Conservation (phyloP, 1,139 yeast genomes). For the Kurtzmaniella quercitrusa region DNA sequence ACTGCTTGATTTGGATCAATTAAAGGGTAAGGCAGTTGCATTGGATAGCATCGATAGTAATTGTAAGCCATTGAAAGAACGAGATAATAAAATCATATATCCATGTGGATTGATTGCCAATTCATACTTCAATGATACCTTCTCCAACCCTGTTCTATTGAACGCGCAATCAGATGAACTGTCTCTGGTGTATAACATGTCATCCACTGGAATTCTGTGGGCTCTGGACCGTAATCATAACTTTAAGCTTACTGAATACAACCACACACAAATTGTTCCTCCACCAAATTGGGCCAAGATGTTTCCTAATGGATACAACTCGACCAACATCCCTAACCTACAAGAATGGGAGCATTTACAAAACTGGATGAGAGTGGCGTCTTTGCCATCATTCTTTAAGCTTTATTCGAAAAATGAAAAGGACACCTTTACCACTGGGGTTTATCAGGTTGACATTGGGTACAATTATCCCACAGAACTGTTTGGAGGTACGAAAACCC, state of each 20-base stretch:
- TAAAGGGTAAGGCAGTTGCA: constrained; percentile 57
- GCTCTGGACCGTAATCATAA: constrained; percentile 64
- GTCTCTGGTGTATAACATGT: constrained; percentile 53
- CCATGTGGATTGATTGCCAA: constrained; percentile 98
- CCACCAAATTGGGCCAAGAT: constrained; percentile 90
- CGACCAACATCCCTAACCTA: constrained; percentile 73
- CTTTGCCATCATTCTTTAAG: constrained; percentile 65
- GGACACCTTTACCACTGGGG: constrained; percentile 49
- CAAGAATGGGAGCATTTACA: constrained; percentile 42
- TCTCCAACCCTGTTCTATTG: constrained; percentile 44
- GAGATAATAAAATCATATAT: constrained; percentile 40
- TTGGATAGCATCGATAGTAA: constrained; percentile 42
- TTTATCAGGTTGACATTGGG: constrained; percentile 54
- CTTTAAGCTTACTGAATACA: constrained; percentile 75
- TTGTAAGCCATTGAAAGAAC: constrained; percentile 55
- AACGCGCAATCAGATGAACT: constrained; percentile 38
- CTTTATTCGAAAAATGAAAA: constrained; percentile 56
- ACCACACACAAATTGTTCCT: constrained; percentile 72
- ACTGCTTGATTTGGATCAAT: constrained; percentile 62
- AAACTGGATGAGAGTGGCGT: constrained; percentile 87
- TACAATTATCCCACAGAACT: constrained; percentile 66
- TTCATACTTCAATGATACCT: constrained; percentile 85
- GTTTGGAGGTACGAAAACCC: constrained; percentile 67
- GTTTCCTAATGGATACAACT: constrained; percentile 89
- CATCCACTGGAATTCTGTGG: constrained; percentile 83